Conservation (phyloP, 73 alveolate genomes). For the Paramecium caudatum region DNA sequence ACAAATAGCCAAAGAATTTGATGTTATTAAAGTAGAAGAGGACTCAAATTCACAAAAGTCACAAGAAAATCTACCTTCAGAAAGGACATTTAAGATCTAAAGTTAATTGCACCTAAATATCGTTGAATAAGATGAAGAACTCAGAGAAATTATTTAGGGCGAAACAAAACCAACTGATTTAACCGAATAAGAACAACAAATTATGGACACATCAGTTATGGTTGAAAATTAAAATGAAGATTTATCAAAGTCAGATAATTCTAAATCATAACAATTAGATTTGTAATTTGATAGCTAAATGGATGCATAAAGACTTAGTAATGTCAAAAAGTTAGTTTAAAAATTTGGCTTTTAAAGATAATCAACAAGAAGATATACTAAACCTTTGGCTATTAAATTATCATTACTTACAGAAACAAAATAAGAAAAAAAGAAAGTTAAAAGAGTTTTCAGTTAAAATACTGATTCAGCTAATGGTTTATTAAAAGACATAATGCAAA, state of each 20-base stretch:
- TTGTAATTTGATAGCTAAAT: not conserved
- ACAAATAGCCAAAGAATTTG: not conserved
- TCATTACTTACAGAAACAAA: not conserved
- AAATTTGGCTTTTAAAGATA: slow-evolving; percentile 18
- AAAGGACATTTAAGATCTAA: not conserved
- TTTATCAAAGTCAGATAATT: not conserved
- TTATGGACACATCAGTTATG: not conserved
- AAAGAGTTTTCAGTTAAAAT: slow-evolving; percentile 53
- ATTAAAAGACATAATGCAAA: slow-evolving; percentile 11
- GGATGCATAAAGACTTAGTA: not conserved
- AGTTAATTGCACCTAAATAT: not conserved
- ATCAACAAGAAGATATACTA: not conserved
- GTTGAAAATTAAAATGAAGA: not conserved
- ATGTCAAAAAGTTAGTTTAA: not conserved
- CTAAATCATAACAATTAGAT: not conserved
- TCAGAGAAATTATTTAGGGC: no score
- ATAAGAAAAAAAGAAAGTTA: slow-evolving; percentile 37
- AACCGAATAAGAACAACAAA: not conserved
- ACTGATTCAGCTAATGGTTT: slow-evolving; percentile 19
- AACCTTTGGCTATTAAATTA: not conserved
- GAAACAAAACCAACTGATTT: no score
- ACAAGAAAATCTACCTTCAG: not conserved
- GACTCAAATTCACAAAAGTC: not conserved
- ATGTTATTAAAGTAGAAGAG: not conserved
- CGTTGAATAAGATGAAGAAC: not conserved